These are phyloP conservation scores for Trypanosoma lewisi DNA, from an alignment of 208 protist species.

Conservation along the genomic window DNA sequence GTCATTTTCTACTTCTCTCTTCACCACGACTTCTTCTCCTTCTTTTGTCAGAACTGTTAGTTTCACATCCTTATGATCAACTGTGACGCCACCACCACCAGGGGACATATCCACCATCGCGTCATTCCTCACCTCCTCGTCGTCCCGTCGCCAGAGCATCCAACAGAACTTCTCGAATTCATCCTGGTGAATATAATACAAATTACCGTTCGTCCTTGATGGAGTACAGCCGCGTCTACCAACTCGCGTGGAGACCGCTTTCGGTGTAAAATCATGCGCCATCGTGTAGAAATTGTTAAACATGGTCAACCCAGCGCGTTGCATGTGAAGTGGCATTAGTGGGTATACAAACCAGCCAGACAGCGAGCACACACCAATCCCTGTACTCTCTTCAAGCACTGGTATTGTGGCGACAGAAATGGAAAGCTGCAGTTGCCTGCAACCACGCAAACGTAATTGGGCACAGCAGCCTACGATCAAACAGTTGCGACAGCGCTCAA, in stretches of 20 bases:
- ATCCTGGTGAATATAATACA: conserved; percentile 10
- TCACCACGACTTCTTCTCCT: not conserved
- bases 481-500: conserved; percentile 30
- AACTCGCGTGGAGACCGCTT: not conserved
- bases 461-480: conserved; percentile 26
- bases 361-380: conserved; percentile 26
- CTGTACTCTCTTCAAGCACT: conserved; percentile 21
- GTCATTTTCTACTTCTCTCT: not conserved
- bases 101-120: not conserved
- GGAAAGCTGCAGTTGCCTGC: conserved; percentile 16
- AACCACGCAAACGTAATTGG: conserved; percentile 27
- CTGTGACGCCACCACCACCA: not conserved
- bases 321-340: conserved; percentile 30
- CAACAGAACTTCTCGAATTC: conserved; percentile 6
- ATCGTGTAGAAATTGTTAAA: conserved; percentile 47
- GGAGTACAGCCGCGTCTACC: not conserved
- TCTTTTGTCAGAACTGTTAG: not conserved
- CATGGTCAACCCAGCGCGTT: conserved; percentile 23
- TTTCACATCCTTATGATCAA: not conserved
- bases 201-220: not conserved
- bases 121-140: not conserved
- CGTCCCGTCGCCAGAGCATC: not conserved
- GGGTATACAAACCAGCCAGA: conserved; percentile 38
- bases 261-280: conserved; percentile 18
- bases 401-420: conserved; percentile 22